A percentile compares a stretch with the other conserved stretches of the same genome.
phyloP scores from a whole-genome alignment of 2,329 filamentous ascomycete species.

The Triangularia setosa region DNA sequence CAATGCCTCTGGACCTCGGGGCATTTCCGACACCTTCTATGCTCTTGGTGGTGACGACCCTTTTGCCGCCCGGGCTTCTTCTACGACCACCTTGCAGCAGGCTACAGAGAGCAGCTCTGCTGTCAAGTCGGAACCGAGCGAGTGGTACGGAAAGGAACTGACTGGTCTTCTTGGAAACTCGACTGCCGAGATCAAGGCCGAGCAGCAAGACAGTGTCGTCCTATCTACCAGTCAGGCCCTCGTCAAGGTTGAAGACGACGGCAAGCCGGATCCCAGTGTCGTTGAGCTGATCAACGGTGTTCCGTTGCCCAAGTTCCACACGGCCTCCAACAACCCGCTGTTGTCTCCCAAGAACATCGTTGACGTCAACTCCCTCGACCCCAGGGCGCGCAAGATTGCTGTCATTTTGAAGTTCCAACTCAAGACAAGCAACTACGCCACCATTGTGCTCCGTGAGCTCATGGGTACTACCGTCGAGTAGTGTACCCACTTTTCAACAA shows the following conservation, averaged over 20 bases:
- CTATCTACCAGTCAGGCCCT: not conserved
- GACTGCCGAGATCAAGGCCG: not conserved
- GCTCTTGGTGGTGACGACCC: constrained; percentile 10
- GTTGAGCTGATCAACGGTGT: constrained; percentile 16
- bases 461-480: constrained; percentile 25
- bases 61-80: not conserved
- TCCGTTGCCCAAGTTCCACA: constrained; percentile 17
- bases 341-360: constrained; percentile 13
- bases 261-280: not conserved
- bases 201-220: not conserved
- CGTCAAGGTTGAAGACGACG: not conserved
- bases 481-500: not conserved
- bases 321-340: constrained; percentile 24
- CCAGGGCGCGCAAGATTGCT: constrained; percentile 30
- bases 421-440: constrained; percentile 36
- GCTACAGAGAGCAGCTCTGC: not conserved
- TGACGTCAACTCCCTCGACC: constrained; percentile 23
- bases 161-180: not conserved
- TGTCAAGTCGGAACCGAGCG: constrained; percentile 1
- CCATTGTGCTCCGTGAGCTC: constrained; percentile 36
- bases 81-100: not conserved
- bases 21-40: constrained; percentile 23
- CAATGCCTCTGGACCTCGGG: constrained; percentile 9
- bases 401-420: constrained; percentile 37
- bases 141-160: constrained; percentile 20